phyloP scores from a whole-genome alignment of 164 flowering plant genomes.

The Santalum album region DNA sequence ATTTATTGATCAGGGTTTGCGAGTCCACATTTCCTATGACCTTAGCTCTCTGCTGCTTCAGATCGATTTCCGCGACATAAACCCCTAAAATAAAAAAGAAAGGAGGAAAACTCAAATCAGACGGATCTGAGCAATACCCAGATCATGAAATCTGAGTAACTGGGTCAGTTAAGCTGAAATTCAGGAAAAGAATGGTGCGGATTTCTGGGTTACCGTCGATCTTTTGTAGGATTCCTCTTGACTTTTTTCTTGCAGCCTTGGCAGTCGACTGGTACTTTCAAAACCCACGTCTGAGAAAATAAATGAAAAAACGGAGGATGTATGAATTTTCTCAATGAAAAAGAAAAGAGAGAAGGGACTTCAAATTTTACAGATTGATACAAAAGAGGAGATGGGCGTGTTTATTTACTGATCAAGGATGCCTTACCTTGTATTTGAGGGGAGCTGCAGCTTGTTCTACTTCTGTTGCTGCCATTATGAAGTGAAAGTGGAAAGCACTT shows the following conservation, averaged over 20 bases:
- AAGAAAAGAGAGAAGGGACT: too few relatives aligned
- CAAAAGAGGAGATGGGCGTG: too few relatives aligned
- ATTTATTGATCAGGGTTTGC: slow-evolving; percentile 33
- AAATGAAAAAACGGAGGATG: too few relatives aligned
- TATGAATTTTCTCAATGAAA: too few relatives aligned
- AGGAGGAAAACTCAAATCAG: too few relatives aligned
- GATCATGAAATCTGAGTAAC: too few relatives aligned
- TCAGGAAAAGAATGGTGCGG: too few relatives aligned
- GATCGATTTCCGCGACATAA: slow-evolving; percentile 30
- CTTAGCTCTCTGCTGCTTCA: slow-evolving; percentile 39
- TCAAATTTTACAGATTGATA: too few relatives aligned
- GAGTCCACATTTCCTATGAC: slow-evolving; percentile 38
- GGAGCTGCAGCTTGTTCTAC: slow-evolving; percentile 14
- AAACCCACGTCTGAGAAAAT: slow-evolving; percentile 33
- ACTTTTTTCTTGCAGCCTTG: slow-evolving; percentile 63
- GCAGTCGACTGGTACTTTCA: slow-evolving; percentile 58
- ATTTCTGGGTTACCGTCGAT: slow-evolving; percentile 30
- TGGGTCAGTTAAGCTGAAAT: too few relatives aligned
- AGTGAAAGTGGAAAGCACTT: too few relatives aligned
- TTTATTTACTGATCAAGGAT: background rate
- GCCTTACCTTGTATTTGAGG: slow-evolving; percentile 27
- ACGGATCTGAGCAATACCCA: too few relatives aligned
- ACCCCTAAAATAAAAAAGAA: slow-evolving; percentile 57
- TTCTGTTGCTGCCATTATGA: slow-evolving; percentile 11
- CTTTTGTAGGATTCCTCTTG: slow-evolving; percentile 30